phyloP scores from a whole-genome alignment of 2,329 filamentous ascomycete species.

The Elsinoe ampelina region DNA sequence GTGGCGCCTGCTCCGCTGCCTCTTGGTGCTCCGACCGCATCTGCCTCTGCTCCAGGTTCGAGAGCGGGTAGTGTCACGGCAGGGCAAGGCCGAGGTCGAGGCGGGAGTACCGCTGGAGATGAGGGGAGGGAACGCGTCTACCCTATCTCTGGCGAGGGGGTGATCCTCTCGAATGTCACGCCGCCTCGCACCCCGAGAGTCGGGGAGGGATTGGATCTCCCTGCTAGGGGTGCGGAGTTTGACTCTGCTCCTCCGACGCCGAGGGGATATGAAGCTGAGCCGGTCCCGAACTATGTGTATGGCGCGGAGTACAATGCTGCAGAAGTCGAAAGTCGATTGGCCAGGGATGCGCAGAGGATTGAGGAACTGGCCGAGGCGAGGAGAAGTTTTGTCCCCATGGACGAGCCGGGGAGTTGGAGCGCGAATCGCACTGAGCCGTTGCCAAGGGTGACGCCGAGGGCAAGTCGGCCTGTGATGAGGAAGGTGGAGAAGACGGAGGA shows the following conservation, averaged over 20 bases:
- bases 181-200: not conserved
- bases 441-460: not conserved
- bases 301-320: not conserved
- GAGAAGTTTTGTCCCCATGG: not conserved
- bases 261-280: not conserved
- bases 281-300: not conserved
- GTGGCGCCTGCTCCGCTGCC: too few relatives aligned
- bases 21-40: not conserved
- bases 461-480: not conserved
- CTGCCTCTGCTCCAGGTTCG: not conserved
- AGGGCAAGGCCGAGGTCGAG: not conserved
- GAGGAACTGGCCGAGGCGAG: not conserved
- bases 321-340: not conserved
- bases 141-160: not conserved
- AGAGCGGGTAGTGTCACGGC: not conserved
- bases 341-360: not conserved
- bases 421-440: constrained; percentile 1
- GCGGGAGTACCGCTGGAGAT: too few relatives aligned
- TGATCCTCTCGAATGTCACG: not conserved
- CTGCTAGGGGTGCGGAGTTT: not conserved
- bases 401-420: not conserved
- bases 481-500: not conserved
- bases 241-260: constrained; percentile 1
- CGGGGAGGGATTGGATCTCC: not conserved
- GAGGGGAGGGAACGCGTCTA: not conserved